Base-by-base conservation (phyloP, 306 rosid genomes). In the Quercus rubra region DNA sequence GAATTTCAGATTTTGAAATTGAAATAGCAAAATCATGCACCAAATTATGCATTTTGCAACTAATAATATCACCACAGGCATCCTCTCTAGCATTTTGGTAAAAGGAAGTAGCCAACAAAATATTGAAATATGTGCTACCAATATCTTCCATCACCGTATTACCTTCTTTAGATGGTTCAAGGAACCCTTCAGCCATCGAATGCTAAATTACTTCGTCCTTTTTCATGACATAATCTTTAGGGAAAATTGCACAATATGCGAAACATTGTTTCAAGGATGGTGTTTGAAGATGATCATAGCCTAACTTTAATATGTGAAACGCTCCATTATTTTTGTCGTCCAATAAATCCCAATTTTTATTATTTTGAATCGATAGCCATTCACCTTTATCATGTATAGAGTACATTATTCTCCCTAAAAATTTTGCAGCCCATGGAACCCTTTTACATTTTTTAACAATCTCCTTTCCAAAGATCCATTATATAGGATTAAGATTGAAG, bases 131-230 rank as follows among this genome's bases (percentile, higher is more conserved):
- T 15, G 0, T 46, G 52, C 11, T 46, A 11, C 15, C 52, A 46
- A 46, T 46, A 46, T 46, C 52, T 0, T 46, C 52, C 1, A 46
- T 51, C 17, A n/a, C 70, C n/a, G 0, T 19, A 9, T 43, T 71
- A 55, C 4, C 30, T 19, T 62, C 67, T 59, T 67, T 12, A 0
- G 55, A 3, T 4, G 19, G 49, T 12, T 33, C 30, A 21, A 80
- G 68, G n/a, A 57, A 74, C 15, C 84, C 84, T 12, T 75, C 56
- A 43, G 80, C 84, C 69, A 75, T 70, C 77, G 80, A 46, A 46
- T 46, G 0, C 4, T 46, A 15, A 46, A 46, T 46, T 46, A 46
- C 4, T 46, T 46, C 52, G 0, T 46, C 58, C 52, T 51, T 81
- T 31, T 54, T 10, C 0, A 74, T 38, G 21, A 3, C 2, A 5